Evolutionary conservation across 1,139 yeast genomes (phyloP), one percentile per base, ranked within the genome.

Genomic region (Suhomyces kunorum): DNA sequence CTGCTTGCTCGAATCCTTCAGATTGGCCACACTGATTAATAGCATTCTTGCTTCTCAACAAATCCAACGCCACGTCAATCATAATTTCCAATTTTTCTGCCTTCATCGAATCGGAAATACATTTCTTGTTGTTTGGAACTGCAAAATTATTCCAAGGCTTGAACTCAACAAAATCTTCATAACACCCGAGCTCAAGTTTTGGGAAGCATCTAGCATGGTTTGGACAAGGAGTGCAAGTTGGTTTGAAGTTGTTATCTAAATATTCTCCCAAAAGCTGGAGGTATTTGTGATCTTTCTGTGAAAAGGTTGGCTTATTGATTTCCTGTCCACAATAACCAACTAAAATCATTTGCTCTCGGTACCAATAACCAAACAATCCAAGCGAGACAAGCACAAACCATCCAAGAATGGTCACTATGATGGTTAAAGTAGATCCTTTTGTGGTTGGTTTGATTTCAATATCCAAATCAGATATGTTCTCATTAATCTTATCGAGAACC

Each of bases 161-260:
- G 34, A 61, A 61, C 36, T 74, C 75, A 30, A 80, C 65, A 58
- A 75, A 88, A 43, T 84, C 94, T 33, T 81, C 81, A 51, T 78
- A 82, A 59, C 97, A 89, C 39, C 74, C 79, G 13, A 85, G 58
- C 45, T 74, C 67, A 51, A 83, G 68, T 36, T 72, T 61, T 20
- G 81, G 78, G 46, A 73, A 78, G 59, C 98, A 92, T 36, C 79
- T 68, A 1, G 94, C 95, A 61, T 90, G 86, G 8, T 72, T 74
- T 1, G 98, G 98, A 56, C 98, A 90, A 26, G 78, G 78, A 6
- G 76, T 64, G 62, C 98, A 92, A 2, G 54, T 45, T 4, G 97
- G 96, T 39, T 76, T 76, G 40, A 61, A 59, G 42, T 64, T 54
- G 2, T 48, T 38, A 43, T 72, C 77, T 42, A 72, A 54, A 42